phyloP scores from a whole-genome alignment of 2,329 filamentous ascomycete species.

The Endothia cerciana region DNA sequence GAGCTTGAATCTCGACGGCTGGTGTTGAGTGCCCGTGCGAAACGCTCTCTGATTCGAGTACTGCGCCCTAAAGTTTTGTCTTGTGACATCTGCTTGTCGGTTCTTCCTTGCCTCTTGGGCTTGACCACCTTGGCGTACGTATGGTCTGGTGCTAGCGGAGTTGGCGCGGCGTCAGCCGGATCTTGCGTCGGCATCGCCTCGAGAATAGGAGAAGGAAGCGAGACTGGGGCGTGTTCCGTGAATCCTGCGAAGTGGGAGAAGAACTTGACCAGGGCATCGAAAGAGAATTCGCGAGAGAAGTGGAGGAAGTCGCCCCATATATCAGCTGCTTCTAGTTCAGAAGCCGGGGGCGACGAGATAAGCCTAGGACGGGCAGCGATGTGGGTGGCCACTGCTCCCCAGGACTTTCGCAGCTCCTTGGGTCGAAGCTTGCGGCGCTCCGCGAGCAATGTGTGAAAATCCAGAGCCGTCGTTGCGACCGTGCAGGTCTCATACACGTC shows the following conservation, averaged over 20 bases:
- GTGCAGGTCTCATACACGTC: constrained; percentile 7
- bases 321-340: not conserved
- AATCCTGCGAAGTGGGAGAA: not conserved
- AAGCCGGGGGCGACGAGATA: not conserved
- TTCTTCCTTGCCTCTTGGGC: no score
- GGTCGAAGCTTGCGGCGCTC: constrained; percentile 5
- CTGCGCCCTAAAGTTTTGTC: no score
- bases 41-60: no score
- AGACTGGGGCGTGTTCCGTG: no score
- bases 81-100: no score
- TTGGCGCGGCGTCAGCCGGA: no score
- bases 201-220: no score
- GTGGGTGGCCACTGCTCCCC: not conserved
- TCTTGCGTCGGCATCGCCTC: no score
- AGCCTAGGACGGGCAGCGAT: not conserved
- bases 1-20: no score
- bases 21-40: no score
- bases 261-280: not conserved
- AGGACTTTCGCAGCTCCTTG: not conserved
- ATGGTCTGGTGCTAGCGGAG: no score
- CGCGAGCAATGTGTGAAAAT: constrained; percentile 1
- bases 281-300: constrained; percentile 5
- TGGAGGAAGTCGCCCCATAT: not conserved
- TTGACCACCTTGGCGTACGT: no score
- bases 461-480: not conserved